Percentiles rank a stretch among this genome's conserved stretches.
These are phyloP conservation scores for Cyclotella cryptica DNA, from an alignment of 108 stramenopile genomes.

Conservation along the genomic window DNA sequence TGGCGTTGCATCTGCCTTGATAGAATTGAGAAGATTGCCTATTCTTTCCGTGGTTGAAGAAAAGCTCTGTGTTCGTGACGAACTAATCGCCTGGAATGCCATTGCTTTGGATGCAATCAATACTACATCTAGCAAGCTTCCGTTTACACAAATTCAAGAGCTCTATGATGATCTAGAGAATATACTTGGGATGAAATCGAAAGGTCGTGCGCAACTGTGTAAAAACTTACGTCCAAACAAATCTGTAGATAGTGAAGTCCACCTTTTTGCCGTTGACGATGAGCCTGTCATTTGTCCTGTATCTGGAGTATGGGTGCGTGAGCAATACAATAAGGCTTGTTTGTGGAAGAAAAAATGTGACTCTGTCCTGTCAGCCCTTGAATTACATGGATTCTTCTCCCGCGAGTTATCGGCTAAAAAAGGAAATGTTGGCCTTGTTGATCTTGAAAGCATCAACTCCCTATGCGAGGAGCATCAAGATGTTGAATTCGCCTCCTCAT, in stretches of 20 bases:
- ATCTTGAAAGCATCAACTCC: slow-evolving; percentile 25
- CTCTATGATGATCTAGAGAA: slow-evolving; percentile 40
- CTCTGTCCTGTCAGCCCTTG: slow-evolving; percentile 28
- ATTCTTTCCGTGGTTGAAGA: slow-evolving; percentile 75
- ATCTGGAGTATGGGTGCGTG: slow-evolving; percentile 50
- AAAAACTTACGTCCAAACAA: slow-evolving; percentile 39
- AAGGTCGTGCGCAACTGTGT: slow-evolving; percentile 38
- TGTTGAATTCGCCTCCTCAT: slow-evolving; percentile 37
- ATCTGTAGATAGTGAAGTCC: slow-evolving; percentile 58
- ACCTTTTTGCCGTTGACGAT: slow-evolving; percentile 58
- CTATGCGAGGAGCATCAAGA: slow-evolving; percentile 40
- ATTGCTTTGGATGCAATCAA: slow-evolving; percentile 25
- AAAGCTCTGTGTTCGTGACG: slow-evolving; percentile 58
- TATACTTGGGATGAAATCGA: slow-evolving; percentile 48
- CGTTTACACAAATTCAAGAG: slow-evolving; percentile 32
- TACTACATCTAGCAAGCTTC: slow-evolving; percentile 23
- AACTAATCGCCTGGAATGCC: slow-evolving; percentile 67
- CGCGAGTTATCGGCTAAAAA: neutral
- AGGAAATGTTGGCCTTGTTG: slow-evolving; percentile 5
- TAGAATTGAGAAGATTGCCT: slow-evolving; percentile 51
- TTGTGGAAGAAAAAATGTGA: slow-evolving; percentile 35
- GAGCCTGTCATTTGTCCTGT: slow-evolving; percentile 32
- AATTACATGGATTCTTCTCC: slow-evolving; percentile 35
- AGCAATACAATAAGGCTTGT: slow-evolving; percentile 34
- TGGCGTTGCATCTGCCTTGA: slow-evolving; percentile 41